Conservation (phyloP, 139 green algal species). For the Mesostigma viride region DNA sequence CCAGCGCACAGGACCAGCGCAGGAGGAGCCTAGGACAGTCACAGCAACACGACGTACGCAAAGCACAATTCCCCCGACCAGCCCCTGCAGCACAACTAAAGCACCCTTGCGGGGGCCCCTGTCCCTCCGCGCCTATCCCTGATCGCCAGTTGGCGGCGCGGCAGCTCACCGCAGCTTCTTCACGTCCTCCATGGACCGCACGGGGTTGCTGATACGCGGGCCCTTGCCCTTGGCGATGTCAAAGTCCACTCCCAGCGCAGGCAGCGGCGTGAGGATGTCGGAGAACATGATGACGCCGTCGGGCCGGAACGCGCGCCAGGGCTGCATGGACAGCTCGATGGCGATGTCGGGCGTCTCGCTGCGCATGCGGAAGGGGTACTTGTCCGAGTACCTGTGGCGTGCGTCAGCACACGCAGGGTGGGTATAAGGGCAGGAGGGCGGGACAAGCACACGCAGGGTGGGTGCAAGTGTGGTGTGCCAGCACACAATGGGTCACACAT, state of each 20-base stretch:
- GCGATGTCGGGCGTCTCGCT: slow-evolving; percentile 93
- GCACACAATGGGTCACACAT: no score
- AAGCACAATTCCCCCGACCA: no score
- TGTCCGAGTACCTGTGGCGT: slow-evolving; percentile 66
- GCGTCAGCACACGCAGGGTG: neutral
- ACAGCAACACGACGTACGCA: no score
- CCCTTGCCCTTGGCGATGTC: slow-evolving; percentile 93
- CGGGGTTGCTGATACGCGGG: slow-evolving; percentile 60
- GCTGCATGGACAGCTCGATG: slow-evolving; percentile 89
- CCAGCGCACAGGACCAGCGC: neutral
- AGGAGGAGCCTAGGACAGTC: no score
- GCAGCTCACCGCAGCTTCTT: slow-evolving; percentile 3
- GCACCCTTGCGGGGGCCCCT: neutral
- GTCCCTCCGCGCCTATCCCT: neutral
- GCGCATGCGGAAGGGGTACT: slow-evolving; percentile 78
- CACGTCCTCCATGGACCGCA: slow-evolving; percentile 55
- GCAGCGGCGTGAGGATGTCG: slow-evolving; percentile 95
- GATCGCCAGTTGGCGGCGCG: neutral
- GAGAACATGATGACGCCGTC: slow-evolving; percentile 99
- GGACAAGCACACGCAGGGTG: neutral
- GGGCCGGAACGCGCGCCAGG: slow-evolving; percentile 78
- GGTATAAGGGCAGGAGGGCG: neutral
- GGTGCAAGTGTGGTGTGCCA: no score
- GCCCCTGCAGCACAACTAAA: no score
- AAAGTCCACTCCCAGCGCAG: slow-evolving; percentile 92